A percentile compares a stretch with the other conserved stretches of the same genome.
phyloP scores from a whole-genome alignment of 805 yeast species.

The Cyberlindnera euphorbiae region DNA sequence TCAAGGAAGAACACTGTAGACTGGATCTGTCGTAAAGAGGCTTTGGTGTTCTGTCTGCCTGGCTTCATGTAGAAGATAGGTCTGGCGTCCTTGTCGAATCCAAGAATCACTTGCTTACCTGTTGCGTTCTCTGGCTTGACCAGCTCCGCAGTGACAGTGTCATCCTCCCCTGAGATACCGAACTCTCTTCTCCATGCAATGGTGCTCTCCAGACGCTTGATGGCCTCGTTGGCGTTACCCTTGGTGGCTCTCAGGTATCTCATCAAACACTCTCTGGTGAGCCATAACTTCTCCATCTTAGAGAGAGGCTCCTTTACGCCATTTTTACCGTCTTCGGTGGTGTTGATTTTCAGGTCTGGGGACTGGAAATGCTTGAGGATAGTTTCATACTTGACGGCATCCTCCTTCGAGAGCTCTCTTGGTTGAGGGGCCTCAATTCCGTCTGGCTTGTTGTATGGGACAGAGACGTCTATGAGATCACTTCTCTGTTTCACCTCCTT shows the following conservation, averaged over 20 bases:
- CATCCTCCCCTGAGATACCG: conserved; percentile 57
- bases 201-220: conserved; percentile 67
- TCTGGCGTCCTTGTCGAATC: conserved; percentile 74
- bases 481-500: conserved; percentile 15
- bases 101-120: conserved; percentile 86
- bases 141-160: conserved; percentile 46
- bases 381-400: conserved; percentile 39
- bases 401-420: conserved; percentile 26
- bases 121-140: conserved; percentile 71
- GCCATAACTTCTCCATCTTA: conserved; percentile 77
- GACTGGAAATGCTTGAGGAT: conserved; percentile 58
- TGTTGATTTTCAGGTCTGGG: conserved; percentile 33
- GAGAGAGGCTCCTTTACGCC: conserved; percentile 37
- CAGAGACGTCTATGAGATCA: conserved; percentile 27
- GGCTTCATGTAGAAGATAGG: conserved; percentile 90
- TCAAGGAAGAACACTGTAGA: conserved; percentile 89
- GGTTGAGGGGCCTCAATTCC: conserved; percentile 34
- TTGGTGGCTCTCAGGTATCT: conserved; percentile 92
- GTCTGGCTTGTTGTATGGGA: conserved; percentile 56
- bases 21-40: conserved; percentile 84
- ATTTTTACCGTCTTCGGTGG: conserved; percentile 17
- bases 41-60: conserved; percentile 90
- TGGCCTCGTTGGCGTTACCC: conserved; percentile 74
- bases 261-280: conserved; percentile 82
- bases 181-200: conserved; percentile 90